Base-by-base conservation (phyloP, 2,329 filamentous ascomycete species). In the Epichloe amarillans region DNA sequence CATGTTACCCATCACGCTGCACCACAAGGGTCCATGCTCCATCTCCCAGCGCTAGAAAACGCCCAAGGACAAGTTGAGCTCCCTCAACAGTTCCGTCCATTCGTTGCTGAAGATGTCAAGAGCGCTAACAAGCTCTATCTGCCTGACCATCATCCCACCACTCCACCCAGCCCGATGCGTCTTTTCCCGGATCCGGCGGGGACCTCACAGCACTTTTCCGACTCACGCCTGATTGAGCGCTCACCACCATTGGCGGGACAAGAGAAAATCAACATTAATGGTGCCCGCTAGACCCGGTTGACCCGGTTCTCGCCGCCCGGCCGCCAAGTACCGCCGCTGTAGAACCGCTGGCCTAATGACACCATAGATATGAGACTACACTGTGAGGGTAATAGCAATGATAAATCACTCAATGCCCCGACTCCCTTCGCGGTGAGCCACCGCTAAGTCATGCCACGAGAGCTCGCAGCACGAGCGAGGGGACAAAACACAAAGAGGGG, bases 131-230 rank as follows among this genome's bases (percentile, higher is more conserved):
- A 43, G 33, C 30, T 38, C 33, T n/a, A 8, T 10, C n/a, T 23
- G 21, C 23, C 36, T 30, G 2, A 15, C 8, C 11, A 26, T 33
- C 38, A 42, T 37, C 15, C 50, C 33, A 39, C 47, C 48, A 30
- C 51, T 49, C 41, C 46, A 46, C 49, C 46, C 42, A 50, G 37
- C 42, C 42, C 36, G 37, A 41, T 51, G 61, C 61, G 61, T 55
- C 60, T 63, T 63, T 63, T 62, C 42, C 60, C 58, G 60, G 58
- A 62, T 60, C 53, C 46, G 42, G 51, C 49, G 47, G 54, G 50
- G 51, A 44, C 39, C 35, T 44, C 39, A 4, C 46, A 37, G 35
- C 40, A 43, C 17, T 17, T 17, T 17, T 17, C 17, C 17, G 17
- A 17, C 17, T 17, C 17, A 17, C 17, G 17, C 17, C 17, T 17